A percentile compares a stretch with the other conserved stretches of the same genome.
Conservation (phyloP, 2,329 filamentous ascomycete genomes). For the Neofusicoccum umdonicola region DNA sequence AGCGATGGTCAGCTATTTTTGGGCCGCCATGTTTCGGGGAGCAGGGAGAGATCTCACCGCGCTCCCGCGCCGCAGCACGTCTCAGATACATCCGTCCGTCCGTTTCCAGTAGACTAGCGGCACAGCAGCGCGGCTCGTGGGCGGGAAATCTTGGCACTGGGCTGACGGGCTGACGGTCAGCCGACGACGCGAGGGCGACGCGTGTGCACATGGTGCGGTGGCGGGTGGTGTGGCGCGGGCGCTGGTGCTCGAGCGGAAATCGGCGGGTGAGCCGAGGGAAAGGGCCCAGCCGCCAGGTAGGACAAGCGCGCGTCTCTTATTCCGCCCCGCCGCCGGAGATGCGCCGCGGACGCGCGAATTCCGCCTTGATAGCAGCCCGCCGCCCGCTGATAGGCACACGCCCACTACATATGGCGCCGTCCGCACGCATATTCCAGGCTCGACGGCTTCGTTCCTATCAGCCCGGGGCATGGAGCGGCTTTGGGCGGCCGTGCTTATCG, state of each 20-base stretch:
- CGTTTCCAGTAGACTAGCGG: neutral
- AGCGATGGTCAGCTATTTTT: neutral
- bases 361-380: neutral
- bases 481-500: neutral
- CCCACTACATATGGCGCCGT: neutral
- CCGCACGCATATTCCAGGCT: slow-evolving; percentile 1
- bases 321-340: neutral
- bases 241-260: neutral
- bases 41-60: neutral
- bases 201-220: neutral
- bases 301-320: neutral
- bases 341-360: neutral
- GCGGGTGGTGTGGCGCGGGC: too few relatives aligned
- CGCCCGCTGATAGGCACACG: neutral
- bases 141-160: neutral
- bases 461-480: neutral
- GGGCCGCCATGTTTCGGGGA: neutral
- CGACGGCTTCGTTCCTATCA: neutral
- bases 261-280: neutral
- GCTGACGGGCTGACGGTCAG: neutral
- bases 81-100: neutral
- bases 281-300: neutral
- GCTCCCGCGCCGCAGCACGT: neutral
- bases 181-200: neutral
- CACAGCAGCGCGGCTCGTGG: neutral